phyloP scores from a whole-genome alignment of 2,329 filamentous ascomycete species.

The Hypoxylon sp. region DNA sequence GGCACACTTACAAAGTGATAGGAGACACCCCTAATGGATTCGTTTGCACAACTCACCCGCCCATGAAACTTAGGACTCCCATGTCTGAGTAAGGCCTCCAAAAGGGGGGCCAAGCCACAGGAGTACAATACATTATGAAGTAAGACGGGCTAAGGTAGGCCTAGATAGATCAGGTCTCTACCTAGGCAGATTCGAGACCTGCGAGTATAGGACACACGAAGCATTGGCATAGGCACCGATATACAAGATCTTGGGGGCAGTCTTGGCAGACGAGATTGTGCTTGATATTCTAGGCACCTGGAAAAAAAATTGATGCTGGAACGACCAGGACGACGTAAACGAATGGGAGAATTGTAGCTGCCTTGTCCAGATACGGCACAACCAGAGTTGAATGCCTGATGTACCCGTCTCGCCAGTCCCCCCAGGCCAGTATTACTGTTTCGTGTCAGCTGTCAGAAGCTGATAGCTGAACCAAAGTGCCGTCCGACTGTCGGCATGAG shows the following conservation, averaged over 20 bases:
- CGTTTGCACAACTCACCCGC: no score
- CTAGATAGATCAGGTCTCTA: no score
- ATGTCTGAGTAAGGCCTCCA: no score
- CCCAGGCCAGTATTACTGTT: slow-evolving; percentile 14
- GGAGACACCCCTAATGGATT: no score
- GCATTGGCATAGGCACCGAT: not conserved
- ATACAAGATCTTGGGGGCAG: not conserved
- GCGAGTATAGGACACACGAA: not conserved
- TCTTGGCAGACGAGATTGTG: slow-evolving; percentile 10
- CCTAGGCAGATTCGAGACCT: no score
- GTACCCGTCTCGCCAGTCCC: slow-evolving; percentile 8
- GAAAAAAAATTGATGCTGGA: slow-evolving; percentile 15
- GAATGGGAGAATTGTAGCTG: slow-evolving; percentile 7
- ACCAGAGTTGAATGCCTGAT: slow-evolving; percentile 9
- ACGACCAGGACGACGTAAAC: not conserved
- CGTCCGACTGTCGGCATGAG: not conserved
- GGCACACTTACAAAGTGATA: no score
- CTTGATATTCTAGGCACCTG: slow-evolving; percentile 19
- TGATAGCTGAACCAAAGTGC: no score
- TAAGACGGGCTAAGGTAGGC: not conserved
- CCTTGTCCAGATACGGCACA: slow-evolving; percentile 11
- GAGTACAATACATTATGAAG: slow-evolving; percentile 2
- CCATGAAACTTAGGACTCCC: no score
- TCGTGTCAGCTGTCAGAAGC: slow-evolving; percentile 26
- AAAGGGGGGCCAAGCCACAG: slow-evolving; percentile 35